phyloP scores from a whole-genome alignment of 2,329 filamentous ascomycete species.

The Aureobasidium zeae region DNA sequence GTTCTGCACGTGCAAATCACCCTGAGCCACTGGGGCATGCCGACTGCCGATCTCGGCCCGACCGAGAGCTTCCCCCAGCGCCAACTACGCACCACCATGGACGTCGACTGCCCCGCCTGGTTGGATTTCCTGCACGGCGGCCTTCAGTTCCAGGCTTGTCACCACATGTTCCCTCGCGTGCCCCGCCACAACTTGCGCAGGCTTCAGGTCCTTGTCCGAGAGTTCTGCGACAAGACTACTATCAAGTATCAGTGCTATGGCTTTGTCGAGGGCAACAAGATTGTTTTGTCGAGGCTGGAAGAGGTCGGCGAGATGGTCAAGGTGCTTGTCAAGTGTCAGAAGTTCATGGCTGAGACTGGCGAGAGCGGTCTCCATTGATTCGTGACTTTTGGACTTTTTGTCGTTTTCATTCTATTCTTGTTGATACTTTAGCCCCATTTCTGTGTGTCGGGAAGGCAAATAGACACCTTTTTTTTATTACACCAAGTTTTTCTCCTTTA shows the following conservation, averaged over 20 bases:
- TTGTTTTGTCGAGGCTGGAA: constrained; percentile 44
- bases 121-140: constrained; percentile 64
- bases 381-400: not conserved
- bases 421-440: not conserved
- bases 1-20: constrained; percentile 65
- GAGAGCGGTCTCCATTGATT: constrained; percentile 19
- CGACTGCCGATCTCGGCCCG: constrained; percentile 53
- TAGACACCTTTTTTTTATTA: too few relatives aligned
- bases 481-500: too few relatives aligned
- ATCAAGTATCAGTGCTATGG: constrained; percentile 54
- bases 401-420: not conserved
- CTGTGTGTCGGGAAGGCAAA: too few relatives aligned
- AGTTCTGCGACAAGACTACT: constrained; percentile 55
- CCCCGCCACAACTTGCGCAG: constrained; percentile 58
- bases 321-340: constrained; percentile 49
- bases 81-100: constrained; percentile 64
- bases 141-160: constrained; percentile 62
- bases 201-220: constrained; percentile 50
- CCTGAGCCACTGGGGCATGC: constrained; percentile 64
- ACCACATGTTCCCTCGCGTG: constrained; percentile 60
- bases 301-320: constrained; percentile 54
- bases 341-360: constrained; percentile 30
- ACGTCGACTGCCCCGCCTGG: constrained; percentile 63
- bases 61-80: constrained; percentile 60
- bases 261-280: constrained; percentile 54